A percentile compares a stretch with the other conserved stretches of the same genome.
Conservation (phyloP, 306 rosid genomes). For the barrel medic (Medicago truncatula) region DNA sequence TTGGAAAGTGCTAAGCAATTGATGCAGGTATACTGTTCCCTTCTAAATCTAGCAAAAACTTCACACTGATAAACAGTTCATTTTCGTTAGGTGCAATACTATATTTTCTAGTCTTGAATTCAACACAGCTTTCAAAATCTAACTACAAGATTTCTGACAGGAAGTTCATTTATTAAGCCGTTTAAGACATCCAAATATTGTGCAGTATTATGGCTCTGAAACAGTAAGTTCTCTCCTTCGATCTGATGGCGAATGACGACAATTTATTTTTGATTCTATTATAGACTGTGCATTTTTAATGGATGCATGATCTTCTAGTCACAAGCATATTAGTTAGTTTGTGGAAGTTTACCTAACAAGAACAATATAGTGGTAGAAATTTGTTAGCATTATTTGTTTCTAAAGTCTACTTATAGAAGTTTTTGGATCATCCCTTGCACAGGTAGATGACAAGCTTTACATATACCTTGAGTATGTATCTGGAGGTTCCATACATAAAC, state of each 20-base stretch:
- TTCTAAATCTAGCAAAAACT: conserved; percentile 19
- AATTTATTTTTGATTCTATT: conserved; percentile 9
- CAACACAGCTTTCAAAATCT: conserved; percentile 40
- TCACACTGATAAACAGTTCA: neutral
- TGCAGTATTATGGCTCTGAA: conserved; percentile 93
- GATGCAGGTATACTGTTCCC: conserved; percentile 69
- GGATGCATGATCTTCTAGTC: conserved; percentile 26
- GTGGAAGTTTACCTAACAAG: conserved; percentile 36
- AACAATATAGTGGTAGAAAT: conserved; percentile 17
- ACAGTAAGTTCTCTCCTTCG: conserved; percentile 64
- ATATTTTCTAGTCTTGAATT: conserved; percentile 44
- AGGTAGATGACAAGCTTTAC: conserved; percentile 89
- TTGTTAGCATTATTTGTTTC: conserved; percentile 17
- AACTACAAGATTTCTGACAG: conserved; percentile 56
- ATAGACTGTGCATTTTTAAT: conserved; percentile 22
- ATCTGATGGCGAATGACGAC: conserved; percentile 4
- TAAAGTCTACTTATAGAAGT: conserved; percentile 33
- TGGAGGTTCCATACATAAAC: conserved; percentile 95
- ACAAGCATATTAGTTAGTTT: conserved; percentile 10
- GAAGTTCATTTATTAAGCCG: conserved; percentile 93
- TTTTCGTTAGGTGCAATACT: conserved; percentile 22
- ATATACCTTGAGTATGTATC: conserved; percentile 97
- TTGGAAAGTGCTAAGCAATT: conserved; percentile 96
- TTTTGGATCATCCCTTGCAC: conserved; percentile 50
- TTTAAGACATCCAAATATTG: conserved; percentile 93